A percentile compares a stretch with the other conserved stretches of the same genome.
phyloP scores from a whole-genome alignment of 2,329 filamentous ascomycete species.

The Dactylellina sp. region DNA sequence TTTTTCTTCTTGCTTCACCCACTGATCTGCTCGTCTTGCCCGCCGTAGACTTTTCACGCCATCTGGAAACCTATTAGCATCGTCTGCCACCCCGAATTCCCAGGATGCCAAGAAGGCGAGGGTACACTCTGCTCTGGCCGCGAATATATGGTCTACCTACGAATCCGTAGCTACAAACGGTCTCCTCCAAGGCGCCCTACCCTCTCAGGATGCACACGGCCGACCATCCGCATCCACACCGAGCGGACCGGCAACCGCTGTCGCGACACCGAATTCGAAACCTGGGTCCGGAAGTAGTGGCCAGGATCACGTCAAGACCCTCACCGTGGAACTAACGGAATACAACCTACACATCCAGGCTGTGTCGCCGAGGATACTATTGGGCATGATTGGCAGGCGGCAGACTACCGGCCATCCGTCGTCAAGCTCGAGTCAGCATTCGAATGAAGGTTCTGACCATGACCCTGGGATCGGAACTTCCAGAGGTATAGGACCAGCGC shows the following conservation, averaged over 20 bases:
- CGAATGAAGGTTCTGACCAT: conserved; percentile 56
- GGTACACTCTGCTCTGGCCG: conserved; percentile 60
- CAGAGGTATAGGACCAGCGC: conserved; percentile 40
- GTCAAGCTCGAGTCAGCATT: conserved; percentile 59
- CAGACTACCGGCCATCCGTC: conserved; percentile 57
- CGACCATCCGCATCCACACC: conserved; percentile 28
- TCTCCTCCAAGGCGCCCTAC: conserved; percentile 58
- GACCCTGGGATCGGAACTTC: conserved; percentile 49
- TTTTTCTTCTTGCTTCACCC: too few relatives aligned
- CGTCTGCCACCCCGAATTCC: conserved; percentile 59
- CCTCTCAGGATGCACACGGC: conserved; percentile 35
- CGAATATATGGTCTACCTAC: conserved; percentile 60
- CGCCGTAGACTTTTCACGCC: conserved; percentile 59
- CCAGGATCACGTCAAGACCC: conserved; percentile 57
- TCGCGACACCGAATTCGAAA: conserved; percentile 15
- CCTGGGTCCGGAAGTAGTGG: conserved; percentile 1
- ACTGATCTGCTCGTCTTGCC: not conserved
- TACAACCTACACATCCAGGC: conserved; percentile 60
- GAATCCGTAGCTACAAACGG: conserved; percentile 59
- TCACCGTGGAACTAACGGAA: conserved; percentile 60
- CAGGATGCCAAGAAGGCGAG: conserved; percentile 60
- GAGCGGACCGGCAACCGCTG: conserved; percentile 12
- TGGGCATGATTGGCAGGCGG: conserved; percentile 60
- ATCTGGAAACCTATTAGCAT: conserved; percentile 60
- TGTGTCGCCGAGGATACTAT: conserved; percentile 58